Conservation (phyloP, 2,329 filamentous ascomycete genomes). For the Chaetomium globosum region DNA sequence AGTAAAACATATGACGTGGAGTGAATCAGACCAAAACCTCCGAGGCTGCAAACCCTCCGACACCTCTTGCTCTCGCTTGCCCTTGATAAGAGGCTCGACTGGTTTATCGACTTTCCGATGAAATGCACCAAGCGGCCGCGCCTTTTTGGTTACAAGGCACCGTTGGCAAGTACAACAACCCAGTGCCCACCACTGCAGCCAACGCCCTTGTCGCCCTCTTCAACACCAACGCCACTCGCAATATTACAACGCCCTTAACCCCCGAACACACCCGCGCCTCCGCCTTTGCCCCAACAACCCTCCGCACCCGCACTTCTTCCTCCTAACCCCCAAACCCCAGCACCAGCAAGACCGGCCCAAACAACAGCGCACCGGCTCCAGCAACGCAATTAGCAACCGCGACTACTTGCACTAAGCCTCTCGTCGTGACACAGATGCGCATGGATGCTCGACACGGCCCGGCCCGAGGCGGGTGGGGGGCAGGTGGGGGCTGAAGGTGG, state of each 20-base stretch:
- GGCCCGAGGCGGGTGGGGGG: conserved; percentile 11
- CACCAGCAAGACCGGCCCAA: background rate
- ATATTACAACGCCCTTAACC: background rate
- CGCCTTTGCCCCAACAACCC: conserved; percentile 13
- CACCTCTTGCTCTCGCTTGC: conserved; percentile 15
- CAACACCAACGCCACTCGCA: background rate
- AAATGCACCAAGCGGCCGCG: conserved; percentile 12
- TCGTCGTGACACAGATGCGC: conserved; percentile 28
- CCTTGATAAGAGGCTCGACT: conserved; percentile 23
- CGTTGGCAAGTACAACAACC: background rate
- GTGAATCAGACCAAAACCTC: background rate
- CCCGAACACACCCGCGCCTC: background rate
- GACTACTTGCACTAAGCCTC: conserved; percentile 30
- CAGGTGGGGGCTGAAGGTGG: conserved; percentile 9
- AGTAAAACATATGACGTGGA: background rate
- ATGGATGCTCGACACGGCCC: conserved; percentile 31
- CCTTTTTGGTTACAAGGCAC: conserved; percentile 5
- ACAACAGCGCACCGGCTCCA: too few species aligned
- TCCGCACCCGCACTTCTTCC: conserved; percentile 27
- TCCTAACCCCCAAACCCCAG: conserved; percentile 20
- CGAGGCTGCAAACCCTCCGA: conserved; percentile 1
- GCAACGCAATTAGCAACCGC: conserved; percentile 24
- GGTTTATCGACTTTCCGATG: conserved; percentile 23
- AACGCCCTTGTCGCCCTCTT: conserved; percentile 14
- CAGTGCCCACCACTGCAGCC: background rate